These are phyloP conservation scores for Ensete glaucum DNA, from an alignment of 176 grass and related monocot genomes.

Conservation along the genomic window DNA sequence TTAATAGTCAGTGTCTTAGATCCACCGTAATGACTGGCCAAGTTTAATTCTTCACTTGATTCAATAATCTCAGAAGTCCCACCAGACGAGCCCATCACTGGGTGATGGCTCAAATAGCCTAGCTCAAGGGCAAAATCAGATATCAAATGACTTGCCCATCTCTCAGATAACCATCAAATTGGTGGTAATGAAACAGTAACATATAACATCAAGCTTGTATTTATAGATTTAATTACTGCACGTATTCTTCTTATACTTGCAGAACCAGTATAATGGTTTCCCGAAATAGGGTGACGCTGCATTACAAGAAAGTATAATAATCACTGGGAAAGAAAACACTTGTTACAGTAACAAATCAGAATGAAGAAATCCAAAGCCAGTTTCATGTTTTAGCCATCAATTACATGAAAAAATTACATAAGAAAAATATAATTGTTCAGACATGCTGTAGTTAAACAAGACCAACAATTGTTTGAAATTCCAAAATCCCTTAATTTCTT, in stretches of 20 bases:
- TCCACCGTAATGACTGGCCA: constrained; percentile 15
- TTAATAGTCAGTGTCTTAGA: constrained; percentile 42
- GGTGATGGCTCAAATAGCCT: background rate
- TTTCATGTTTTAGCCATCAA: too few species aligned
- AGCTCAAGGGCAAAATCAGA: background rate
- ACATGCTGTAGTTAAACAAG: too few species aligned
- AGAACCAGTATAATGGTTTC: background rate
- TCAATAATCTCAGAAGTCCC: constrained; percentile 86
- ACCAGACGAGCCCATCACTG: constrained; percentile 46
- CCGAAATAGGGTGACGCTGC: background rate
- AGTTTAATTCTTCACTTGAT: constrained; percentile 53
- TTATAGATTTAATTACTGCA: background rate
- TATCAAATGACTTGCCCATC: background rate
- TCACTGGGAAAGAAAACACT: too few species aligned
- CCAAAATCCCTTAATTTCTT: too few species aligned
- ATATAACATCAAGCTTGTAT: background rate
- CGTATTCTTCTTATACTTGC: background rate
- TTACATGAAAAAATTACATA: too few species aligned
- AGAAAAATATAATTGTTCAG: too few species aligned
- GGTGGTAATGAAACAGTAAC: background rate
- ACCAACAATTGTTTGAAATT: too few species aligned
- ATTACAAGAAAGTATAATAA: background rate
- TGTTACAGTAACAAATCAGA: too few species aligned
- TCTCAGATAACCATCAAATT: background rate
- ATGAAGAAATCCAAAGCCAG: too few species aligned